Base-by-base conservation (phyloP, 1,284 basidiomycete species). In the Hortiboletus rubellus region DNA sequence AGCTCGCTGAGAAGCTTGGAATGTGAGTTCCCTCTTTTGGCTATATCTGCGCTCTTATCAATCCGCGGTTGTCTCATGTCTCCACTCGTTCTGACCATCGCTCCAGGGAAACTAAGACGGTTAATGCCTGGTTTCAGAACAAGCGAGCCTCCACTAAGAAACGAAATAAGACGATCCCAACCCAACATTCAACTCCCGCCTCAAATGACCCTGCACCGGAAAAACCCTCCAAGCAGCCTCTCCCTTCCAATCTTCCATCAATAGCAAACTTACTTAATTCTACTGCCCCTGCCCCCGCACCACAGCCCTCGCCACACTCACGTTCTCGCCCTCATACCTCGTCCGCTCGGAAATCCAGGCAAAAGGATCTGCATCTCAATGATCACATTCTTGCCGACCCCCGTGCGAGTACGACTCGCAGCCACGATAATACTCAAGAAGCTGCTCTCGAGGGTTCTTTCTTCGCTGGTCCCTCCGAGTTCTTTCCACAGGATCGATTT, bases 121-220 rank as follows among this genome's bases (percentile, higher is more conserved):
- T 91, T 67, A 89, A 89, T 68, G 86, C 88, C 27, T 91, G 87
- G 86, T 91, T 91, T 74, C 89, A 91, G 73, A 91, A 91, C 71
- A 91, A 89, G 78, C 82, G 88, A 56, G 89, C 88, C 15, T 89
- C 89, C 24, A 84, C 83, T 64, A 91, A 89, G 80, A 91, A 91
- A 74, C 82, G 86, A 45, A 80, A 77, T 58, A 77, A 76, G 60
- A 71, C 70, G 46, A 71, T 67, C 51, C 64, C 58, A 3, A n/a
- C 47, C 14, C 60, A 60, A 30, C 41, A 52, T 43, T 17, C 58
- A 1, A 44, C 54, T 4, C 50, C 68, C 18, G 27, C 59, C 41
- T 24, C 50, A 7, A 46, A n/a, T 53, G 57, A 61, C 45, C 46
- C 50, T 43, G 49, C 34, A 22, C 55, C 42, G 30, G 64, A 70